These are phyloP conservation scores for Paraconiothyrium brasiliense DNA, from an alignment of 2,329 filamentous ascomycete species.

Conservation along the genomic window DNA sequence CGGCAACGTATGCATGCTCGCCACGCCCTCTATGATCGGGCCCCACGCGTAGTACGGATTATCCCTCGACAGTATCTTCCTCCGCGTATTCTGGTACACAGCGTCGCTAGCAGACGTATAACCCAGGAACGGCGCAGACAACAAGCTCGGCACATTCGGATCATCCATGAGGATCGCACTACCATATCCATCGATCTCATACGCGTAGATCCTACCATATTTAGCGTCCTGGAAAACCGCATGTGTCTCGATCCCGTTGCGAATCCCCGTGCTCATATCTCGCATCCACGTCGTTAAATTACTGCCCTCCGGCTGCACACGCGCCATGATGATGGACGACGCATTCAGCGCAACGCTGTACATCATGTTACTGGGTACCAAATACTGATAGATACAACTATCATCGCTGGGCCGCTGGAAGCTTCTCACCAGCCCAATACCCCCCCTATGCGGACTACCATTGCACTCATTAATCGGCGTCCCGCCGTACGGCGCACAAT, in stretches of 20 bases:
- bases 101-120: slow-evolving; percentile 56
- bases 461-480: slow-evolving; percentile 64
- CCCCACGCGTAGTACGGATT: slow-evolving; percentile 62
- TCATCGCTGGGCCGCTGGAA: slow-evolving; percentile 62
- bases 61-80: slow-evolving; percentile 51
- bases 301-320: slow-evolving; percentile 54
- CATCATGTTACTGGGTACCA: slow-evolving; percentile 72
- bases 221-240: slow-evolving; percentile 49
- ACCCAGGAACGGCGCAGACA: slow-evolving; percentile 70
- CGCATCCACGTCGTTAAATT: slow-evolving; percentile 65
- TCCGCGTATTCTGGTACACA: slow-evolving; percentile 57
- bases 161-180: slow-evolving; percentile 72
- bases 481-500: slow-evolving; percentile 54
- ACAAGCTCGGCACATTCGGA: slow-evolving; percentile 73
- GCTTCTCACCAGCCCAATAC: slow-evolving; percentile 59
- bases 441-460: slow-evolving; percentile 57
- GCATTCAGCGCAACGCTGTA: slow-evolving; percentile 70
- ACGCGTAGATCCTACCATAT: slow-evolving; percentile 56
- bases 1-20: slow-evolving; percentile 57
- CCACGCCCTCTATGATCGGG: slow-evolving; percentile 56
- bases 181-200: slow-evolving; percentile 59
- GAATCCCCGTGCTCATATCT: slow-evolving; percentile 59
- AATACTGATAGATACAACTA: slow-evolving; percentile 59
- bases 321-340: slow-evolving; percentile 61
- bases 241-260: slow-evolving; percentile 54